phyloP scores from a whole-genome alignment of 805 yeast species.

The Nakazawaea wickerhamii region DNA sequence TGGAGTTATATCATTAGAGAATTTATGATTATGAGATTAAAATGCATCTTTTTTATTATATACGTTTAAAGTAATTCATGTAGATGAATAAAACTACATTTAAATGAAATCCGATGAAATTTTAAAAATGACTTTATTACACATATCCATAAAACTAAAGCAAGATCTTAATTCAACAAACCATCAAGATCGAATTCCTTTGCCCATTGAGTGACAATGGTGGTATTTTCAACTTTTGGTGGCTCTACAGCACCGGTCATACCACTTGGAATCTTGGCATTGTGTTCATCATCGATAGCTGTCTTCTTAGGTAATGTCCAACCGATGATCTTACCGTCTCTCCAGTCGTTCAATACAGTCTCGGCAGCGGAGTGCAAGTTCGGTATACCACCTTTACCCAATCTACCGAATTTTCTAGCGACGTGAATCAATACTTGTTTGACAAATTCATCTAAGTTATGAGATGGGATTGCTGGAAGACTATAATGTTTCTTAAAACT shows the following conservation, averaged over 20 bases:
- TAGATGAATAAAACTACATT: too few relatives aligned
- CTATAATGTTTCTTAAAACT: slow-evolving; percentile 68
- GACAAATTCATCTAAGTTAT: slow-evolving; percentile 68
- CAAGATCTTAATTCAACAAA: slow-evolving; percentile 40
- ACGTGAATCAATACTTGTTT: slow-evolving; percentile 87
- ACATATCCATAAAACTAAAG: neutral
- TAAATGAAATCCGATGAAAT: neutral
- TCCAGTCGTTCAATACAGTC: slow-evolving; percentile 87
- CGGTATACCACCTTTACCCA: slow-evolving; percentile 91
- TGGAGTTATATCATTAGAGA: neutral
- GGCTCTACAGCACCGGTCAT: slow-evolving; percentile 31
- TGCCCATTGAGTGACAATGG: slow-evolving; percentile 87
- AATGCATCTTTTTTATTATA: neutral
- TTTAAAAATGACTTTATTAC: too few relatives aligned
- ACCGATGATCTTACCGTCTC: slow-evolving; percentile 90
- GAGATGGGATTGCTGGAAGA: slow-evolving; percentile 73
- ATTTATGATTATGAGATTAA: neutral
- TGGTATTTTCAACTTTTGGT: slow-evolving; percentile 54
- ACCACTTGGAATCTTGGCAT: slow-evolving; percentile 31
- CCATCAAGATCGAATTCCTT: slow-evolving; percentile 91
- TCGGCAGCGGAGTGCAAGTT: slow-evolving; percentile 81
- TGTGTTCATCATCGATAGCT: slow-evolving; percentile 36
- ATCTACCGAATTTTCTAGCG: slow-evolving; percentile 87
- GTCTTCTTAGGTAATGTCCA: slow-evolving; percentile 71
- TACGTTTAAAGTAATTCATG: too few relatives aligned